Conservation (phyloP, 148 eudicot genomes). For the Rhododendron kiyosumense region DNA sequence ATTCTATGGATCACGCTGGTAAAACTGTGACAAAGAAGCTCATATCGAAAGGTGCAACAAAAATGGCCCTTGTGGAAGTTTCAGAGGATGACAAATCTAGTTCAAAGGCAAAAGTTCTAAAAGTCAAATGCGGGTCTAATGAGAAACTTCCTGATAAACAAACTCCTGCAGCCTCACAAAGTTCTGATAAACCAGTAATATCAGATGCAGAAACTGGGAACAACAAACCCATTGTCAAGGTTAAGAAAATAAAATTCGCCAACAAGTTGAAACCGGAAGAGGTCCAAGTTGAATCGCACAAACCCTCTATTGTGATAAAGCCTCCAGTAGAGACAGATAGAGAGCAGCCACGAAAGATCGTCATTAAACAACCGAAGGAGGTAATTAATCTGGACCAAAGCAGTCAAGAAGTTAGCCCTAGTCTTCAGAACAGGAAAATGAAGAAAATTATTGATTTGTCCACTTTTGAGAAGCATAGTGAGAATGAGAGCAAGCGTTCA, state of each 20-base stretch:
- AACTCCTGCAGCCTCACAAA: slow-evolving; percentile 37
- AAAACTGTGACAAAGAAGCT: slow-evolving; percentile 32
- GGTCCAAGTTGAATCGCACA: slow-evolving; percentile 48
- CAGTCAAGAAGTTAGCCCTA: slow-evolving; percentile 55
- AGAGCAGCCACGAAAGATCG: slow-evolving; percentile 54
- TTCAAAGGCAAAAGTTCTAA: slow-evolving; percentile 65
- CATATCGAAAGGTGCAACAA: slow-evolving; percentile 30
- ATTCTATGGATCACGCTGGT: slow-evolving; percentile 32
- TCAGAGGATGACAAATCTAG: slow-evolving; percentile 60
- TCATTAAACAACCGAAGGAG: slow-evolving; percentile 78
- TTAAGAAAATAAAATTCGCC: slow-evolving; percentile 64
- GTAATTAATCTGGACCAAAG: slow-evolving; percentile 49
- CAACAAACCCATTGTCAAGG: slow-evolving; percentile 49
- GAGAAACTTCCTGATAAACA: slow-evolving; percentile 60
- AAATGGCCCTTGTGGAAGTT: slow-evolving; percentile 35
- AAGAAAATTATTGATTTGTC: slow-evolving; percentile 71
- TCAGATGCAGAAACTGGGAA: slow-evolving; percentile 61
- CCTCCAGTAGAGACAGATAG: slow-evolving; percentile 72
- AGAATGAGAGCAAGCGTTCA: slow-evolving; percentile 26
- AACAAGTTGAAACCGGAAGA: slow-evolving; percentile 65
- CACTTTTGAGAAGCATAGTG: slow-evolving; percentile 35
- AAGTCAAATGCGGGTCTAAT: slow-evolving; percentile 66
- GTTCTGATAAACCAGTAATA: slow-evolving; percentile 47
- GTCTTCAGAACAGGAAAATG: slow-evolving; percentile 52
- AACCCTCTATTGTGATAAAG: slow-evolving; percentile 60